Evolutionary conservation across 2,329 filamentous ascomycete species (phyloP).

Genomic region (Hypocrella siamensis): DNA sequence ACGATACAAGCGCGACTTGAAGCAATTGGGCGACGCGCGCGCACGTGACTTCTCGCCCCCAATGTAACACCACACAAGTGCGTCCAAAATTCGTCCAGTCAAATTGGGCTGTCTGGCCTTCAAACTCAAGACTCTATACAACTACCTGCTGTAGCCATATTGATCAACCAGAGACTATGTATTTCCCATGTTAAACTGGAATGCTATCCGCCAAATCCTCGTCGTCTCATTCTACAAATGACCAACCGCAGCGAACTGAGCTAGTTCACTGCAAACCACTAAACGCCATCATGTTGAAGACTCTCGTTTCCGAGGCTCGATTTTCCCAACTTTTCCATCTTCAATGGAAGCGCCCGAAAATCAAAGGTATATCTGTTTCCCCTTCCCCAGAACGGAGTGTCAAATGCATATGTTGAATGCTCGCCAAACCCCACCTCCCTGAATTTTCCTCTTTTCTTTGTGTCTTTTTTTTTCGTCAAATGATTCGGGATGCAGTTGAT

Average conservation of each 20-base stretch:
- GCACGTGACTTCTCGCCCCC: too few relatives aligned
- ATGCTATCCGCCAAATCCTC: too few relatives aligned
- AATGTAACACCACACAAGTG: too few relatives aligned
- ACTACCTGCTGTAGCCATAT: too few relatives aligned
- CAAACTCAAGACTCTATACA: too few relatives aligned
- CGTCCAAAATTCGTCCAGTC: too few relatives aligned
- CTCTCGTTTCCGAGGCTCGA: conserved; percentile 2
- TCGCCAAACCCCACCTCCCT: conserved; percentile 14
- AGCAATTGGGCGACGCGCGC: neutral
- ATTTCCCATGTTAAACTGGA: conserved; percentile 8
- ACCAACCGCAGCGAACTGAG: neutral
- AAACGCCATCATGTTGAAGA: conserved; percentile 8
- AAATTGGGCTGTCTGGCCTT: too few relatives aligned
- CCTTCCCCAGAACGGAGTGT: conserved; percentile 12
- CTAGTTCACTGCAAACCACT: conserved; percentile 1
- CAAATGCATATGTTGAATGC: conserved; percentile 26
- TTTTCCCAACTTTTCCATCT: conserved; percentile 5
- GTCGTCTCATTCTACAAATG: neutral
- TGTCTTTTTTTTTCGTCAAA: conserved; percentile 13
- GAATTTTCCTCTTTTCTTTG: conserved; percentile 14
- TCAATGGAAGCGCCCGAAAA: conserved; percentile 11
- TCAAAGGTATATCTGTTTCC: conserved; percentile 4
- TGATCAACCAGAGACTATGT: too few relatives aligned
- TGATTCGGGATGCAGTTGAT: conserved; percentile 19
- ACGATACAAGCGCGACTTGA: too few relatives aligned